Evolutionary conservation across 371 early-diverging fungal species (phyloP).

Genomic region (Mortierella sp.): DNA sequence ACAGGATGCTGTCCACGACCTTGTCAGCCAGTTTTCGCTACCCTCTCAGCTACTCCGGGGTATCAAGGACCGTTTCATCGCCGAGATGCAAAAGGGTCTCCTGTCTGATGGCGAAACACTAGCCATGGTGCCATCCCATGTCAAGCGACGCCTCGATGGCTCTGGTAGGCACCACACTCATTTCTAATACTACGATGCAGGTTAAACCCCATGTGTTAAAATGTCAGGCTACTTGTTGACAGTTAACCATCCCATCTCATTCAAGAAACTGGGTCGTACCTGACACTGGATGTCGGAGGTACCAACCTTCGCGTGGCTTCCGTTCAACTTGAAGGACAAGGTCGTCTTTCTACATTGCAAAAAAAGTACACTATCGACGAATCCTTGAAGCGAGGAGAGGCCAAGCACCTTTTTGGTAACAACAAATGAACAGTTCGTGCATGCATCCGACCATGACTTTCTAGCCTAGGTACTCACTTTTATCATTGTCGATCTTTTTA

Average conservation of each 20-base stretch:
- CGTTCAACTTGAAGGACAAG: conserved; percentile 79
- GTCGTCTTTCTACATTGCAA: conserved; percentile 70
- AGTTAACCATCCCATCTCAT: neutral
- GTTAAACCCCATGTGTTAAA: neutral
- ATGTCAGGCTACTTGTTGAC: too few relatives aligned
- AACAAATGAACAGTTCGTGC: too few relatives aligned
- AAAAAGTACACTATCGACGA: conserved; percentile 82
- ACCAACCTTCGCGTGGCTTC: conserved; percentile 91
- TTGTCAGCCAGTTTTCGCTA: conserved; percentile 66
- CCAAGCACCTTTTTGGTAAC: conserved; percentile 53
- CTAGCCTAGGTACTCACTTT: too few relatives aligned
- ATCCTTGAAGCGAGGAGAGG: conserved; percentile 72
- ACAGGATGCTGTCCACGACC: conserved; percentile 53
- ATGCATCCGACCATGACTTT: too few relatives aligned
- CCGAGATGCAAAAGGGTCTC: conserved; percentile 81
- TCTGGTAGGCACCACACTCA: neutral
- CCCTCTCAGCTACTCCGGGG: conserved; percentile 60
- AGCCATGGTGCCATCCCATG: conserved; percentile 66
- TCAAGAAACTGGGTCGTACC: conserved; percentile 79
- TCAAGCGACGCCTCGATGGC: conserved; percentile 1
- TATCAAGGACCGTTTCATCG: conserved; percentile 71
- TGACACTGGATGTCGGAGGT: conserved; percentile 94
- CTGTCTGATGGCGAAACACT: conserved; percentile 63
- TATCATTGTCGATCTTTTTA: neutral
- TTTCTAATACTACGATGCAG: neutral